Conservation (phyloP, 2,329 filamentous ascomycete genomes). For the Arthrobotrys pseudoclavata region DNA sequence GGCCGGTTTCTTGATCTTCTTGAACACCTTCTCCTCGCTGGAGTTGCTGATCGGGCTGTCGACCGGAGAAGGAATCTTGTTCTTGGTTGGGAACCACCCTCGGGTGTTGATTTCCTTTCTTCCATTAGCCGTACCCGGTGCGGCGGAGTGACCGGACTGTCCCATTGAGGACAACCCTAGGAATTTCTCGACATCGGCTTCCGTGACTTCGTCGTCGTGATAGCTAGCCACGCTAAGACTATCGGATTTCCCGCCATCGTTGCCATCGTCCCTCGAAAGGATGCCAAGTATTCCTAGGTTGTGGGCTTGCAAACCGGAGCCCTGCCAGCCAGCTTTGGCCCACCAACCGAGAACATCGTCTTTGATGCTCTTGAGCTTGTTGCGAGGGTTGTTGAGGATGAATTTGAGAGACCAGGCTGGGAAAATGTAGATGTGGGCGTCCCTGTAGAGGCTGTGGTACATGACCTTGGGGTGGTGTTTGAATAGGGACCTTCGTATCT, state of each 20-base stretch:
- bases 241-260: constrained; percentile 31
- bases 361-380: constrained; percentile 85
- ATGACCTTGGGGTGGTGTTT: constrained; percentile 80
- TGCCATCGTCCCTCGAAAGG: constrained; percentile 68
- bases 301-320: constrained; percentile 74
- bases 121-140: constrained; percentile 5
- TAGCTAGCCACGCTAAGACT: constrained; percentile 56
- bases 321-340: constrained; percentile 94
- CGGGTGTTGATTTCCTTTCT: constrained; percentile 58
- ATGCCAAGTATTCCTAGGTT: constrained; percentile 81
- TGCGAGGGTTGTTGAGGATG: constrained; percentile 76
- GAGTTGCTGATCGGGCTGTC: constrained; percentile 37
- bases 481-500: constrained; percentile 81
- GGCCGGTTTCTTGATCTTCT: constrained; percentile 40
- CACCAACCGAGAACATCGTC: constrained; percentile 96
- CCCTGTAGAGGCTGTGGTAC: constrained; percentile 85
- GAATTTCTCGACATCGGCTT: constrained; percentile 63
- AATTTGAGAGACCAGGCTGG: constrained; percentile 92
- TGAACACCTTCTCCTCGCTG: constrained; percentile 35
- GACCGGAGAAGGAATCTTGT: constrained; percentile 18
- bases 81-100: constrained; percentile 53
- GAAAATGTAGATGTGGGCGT: constrained; percentile 95
- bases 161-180: constrained; percentile 57
- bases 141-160: constrained; percentile 25
- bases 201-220: constrained; percentile 62